Conservation (phyloP, 306 rosid species). For the Rubus parviflorus region DNA sequence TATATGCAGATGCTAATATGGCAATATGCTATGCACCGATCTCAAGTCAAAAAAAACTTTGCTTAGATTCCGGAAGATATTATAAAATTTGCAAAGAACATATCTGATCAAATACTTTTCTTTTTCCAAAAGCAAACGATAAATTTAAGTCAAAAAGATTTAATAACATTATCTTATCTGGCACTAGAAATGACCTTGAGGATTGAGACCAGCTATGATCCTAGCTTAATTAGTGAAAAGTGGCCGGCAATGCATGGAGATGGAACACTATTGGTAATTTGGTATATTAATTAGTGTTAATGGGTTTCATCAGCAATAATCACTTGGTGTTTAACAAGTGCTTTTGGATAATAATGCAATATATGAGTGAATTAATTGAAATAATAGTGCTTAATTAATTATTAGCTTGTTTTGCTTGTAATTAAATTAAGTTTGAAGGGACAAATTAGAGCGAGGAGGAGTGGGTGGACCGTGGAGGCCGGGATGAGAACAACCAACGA, state of each 20-base stretch:
- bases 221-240: not conserved
- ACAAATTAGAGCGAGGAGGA: not conserved
- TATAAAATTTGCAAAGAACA: not conserved
- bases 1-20: not conserved
- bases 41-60: not conserved
- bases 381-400: not conserved
- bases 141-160: not conserved
- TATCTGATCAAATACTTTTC: not conserved
- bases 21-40: not conserved
- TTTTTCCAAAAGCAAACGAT: not conserved
- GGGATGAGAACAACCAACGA: not conserved
- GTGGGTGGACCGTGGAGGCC: not conserved
- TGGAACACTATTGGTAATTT: not conserved
- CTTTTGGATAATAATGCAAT: not conserved
- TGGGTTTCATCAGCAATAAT: not conserved
- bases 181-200: not conserved
- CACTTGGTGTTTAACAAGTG: not conserved
- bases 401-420: not conserved
- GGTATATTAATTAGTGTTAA: not conserved
- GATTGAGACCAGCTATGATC: not conserved
- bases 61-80: slow-evolving; percentile 9
- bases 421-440: not conserved
- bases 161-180: not conserved
- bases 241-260: not conserved
- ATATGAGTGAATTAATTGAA: not conserved